Base-by-base conservation (phyloP, 2,329 filamentous ascomycete species). In the Ascochyta fabae region DNA sequence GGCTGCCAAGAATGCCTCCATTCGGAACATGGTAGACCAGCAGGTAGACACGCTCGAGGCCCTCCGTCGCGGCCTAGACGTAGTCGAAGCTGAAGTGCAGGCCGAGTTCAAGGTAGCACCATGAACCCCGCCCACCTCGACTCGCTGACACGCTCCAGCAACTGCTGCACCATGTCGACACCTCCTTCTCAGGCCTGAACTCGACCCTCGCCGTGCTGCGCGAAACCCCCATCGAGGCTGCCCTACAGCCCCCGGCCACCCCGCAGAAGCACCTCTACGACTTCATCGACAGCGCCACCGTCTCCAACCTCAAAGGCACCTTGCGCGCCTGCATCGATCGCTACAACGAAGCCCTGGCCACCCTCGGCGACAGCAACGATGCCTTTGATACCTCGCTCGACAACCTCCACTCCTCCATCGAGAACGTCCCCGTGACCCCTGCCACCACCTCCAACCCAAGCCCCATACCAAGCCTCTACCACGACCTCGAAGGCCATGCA, bases 341-440 rank as follows among this genome's bases (percentile, higher is more conserved):
- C 58, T 81, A 91, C 53, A 88, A 90, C 78, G 86, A 88, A 65
- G 74, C 89, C 3, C 88, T 91, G 65, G 83, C 84, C 2, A 78
- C 79, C 26, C 77, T 87, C 26, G 79, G 76, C 42, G 72, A 75
- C 29, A 84, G 82, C 29, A 83, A 85, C 51, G 75, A 81, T 44
- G 87, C 86, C 0, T 96, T 96, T 66, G 90, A 95, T 56, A 84
- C 84, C 54, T 89, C 94, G 56, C 82, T 96, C 39, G 67, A 73
- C 22, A 72, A 73, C 46, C 65, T 76, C 9, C 66, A 72, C 47
- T 70, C 66, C 8, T 73, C 72, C 38, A 71, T 75, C 47, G 63
- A 73, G 35, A 71, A 70, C 47, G 65, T 75, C 13, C 69, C 73
- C 6, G 48, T 59, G 45, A 68, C 70, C 6, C 68, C 72, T 27